These are phyloP conservation scores for Cordia subcordata DNA, from an alignment of 257 asterid species.

Conservation along the genomic window DNA sequence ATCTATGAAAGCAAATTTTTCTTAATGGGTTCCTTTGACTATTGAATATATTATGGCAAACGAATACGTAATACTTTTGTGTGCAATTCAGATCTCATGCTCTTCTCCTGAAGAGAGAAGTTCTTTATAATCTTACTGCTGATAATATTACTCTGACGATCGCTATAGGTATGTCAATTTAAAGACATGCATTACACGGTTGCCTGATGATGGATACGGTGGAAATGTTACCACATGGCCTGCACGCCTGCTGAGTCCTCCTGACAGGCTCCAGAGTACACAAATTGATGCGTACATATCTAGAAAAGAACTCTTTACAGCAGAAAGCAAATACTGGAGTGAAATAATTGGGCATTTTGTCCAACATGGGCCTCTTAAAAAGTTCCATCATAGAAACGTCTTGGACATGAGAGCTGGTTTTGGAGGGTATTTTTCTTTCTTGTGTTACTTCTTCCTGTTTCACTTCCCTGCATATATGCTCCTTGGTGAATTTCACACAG, in stretches of 20 bases:
- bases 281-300: slow-evolving; percentile 72
- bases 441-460: slow-evolving; percentile 9
- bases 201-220: slow-evolving; percentile 79
- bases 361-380: slow-evolving; percentile 57
- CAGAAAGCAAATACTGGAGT: slow-evolving; percentile 79
- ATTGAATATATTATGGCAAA: too few species aligned
- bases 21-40: too few species aligned
- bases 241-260: slow-evolving; percentile 75
- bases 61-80: too few species aligned
- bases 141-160: slow-evolving; percentile 15
- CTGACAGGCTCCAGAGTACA: slow-evolving; percentile 87
- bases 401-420: slow-evolving; percentile 97
- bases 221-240: slow-evolving; percentile 81
- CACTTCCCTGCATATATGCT: background rate
- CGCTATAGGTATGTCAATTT: slow-evolving; percentile 68
- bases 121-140: background rate
- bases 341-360: slow-evolving; percentile 66
- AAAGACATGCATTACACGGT: slow-evolving; percentile 77
- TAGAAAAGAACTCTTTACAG: slow-evolving; percentile 73
- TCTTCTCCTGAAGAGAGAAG: too few species aligned
- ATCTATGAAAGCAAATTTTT: too few species aligned
- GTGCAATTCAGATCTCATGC: too few species aligned
- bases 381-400: slow-evolving; percentile 67
- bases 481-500: too few species aligned
- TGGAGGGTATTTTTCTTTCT: slow-evolving; percentile 64